Conservation (phyloP, 2,329 filamentous ascomycete genomes). For the Colletotrichum tropicicola region DNA sequence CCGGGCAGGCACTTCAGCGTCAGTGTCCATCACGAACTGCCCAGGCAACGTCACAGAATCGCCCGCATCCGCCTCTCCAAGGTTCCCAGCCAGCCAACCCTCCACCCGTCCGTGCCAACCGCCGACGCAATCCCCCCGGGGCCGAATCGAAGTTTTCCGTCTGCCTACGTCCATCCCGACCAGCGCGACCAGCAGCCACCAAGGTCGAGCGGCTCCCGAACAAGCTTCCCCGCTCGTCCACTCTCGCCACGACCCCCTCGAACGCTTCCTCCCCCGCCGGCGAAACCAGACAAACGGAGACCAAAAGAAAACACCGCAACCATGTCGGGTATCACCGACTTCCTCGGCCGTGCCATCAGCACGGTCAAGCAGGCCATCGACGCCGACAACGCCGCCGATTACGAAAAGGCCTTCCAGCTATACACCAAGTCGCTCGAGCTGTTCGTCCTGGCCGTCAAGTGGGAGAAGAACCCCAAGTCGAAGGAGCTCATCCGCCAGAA, state of each 20-base stretch:
- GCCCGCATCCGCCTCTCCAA: conserved; percentile 21
- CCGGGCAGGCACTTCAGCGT: conserved; percentile 15
- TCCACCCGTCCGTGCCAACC: conserved; percentile 3
- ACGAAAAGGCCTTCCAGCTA: conserved; percentile 94
- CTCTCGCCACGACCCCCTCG: conserved; percentile 1
- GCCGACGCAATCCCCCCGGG: conserved; percentile 15
- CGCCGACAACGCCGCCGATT: conserved; percentile 92
- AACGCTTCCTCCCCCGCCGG: background rate
- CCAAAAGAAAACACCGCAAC: conserved; percentile 37
- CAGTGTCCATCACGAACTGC: conserved; percentile 26
- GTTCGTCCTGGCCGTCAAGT: conserved; percentile 99
- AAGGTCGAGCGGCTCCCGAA: background rate
- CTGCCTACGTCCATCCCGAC: background rate
- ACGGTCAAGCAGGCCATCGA: conserved; percentile 98
- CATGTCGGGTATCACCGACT: conserved; percentile 93
- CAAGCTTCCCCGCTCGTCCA: conserved; percentile 27
- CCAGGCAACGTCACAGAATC: conserved; percentile 30
- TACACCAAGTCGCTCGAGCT: conserved; percentile 97
- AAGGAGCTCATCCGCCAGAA: conserved; percentile 98
- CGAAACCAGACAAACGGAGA: background rate
- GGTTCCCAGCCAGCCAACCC: conserved; percentile 1
- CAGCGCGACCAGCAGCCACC: background rate
- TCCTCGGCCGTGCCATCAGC: conserved; percentile 95
- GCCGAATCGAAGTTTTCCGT: background rate
- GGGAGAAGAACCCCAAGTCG: conserved; percentile 97